phyloP scores from a whole-genome alignment of 73 alveolate species.

The Paramecium tetraurelia region DNA sequence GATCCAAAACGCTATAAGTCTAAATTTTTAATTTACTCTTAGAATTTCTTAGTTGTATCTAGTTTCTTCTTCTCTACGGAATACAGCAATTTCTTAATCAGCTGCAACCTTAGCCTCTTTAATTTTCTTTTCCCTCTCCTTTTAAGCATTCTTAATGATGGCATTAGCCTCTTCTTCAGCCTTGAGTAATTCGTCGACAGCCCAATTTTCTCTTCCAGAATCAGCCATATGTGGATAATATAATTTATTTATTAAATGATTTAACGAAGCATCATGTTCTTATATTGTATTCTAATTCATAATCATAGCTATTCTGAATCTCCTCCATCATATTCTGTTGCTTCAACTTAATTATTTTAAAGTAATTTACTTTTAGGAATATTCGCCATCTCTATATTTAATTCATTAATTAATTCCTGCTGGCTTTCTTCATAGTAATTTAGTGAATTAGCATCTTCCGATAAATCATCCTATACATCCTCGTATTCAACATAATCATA shows the following conservation, averaged over 20 bases:
- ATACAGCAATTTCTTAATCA: conserved; percentile 60
- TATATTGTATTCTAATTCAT: neutral
- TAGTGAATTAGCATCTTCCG: neutral
- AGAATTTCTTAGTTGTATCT: conserved; percentile 50
- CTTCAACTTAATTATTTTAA: neutral
- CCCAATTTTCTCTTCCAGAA: conserved; percentile 48
- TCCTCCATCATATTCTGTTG: neutral
- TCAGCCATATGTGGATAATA: conserved; percentile 10
- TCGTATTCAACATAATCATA: neutral
- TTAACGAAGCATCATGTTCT: neutral
- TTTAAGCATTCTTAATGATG: conserved; percentile 53
- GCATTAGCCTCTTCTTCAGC: conserved; percentile 66
- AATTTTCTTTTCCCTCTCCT: conserved; percentile 60
- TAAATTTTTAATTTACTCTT: neutral
- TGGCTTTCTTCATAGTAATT: neutral
- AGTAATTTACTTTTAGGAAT: neutral
- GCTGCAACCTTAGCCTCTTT: conserved; percentile 66
- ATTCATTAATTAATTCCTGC: neutral
- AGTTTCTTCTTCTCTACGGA: conserved; percentile 61
- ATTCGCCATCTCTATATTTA: neutral
- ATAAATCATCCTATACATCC: neutral
- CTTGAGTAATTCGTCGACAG: conserved; percentile 60
- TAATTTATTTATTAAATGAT: neutral
- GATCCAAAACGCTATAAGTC: conserved; percentile 49
- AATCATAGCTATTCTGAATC: neutral